phyloP scores from a whole-genome alignment of 148 eudicot genomes.

The Cornus kousa region DNA sequence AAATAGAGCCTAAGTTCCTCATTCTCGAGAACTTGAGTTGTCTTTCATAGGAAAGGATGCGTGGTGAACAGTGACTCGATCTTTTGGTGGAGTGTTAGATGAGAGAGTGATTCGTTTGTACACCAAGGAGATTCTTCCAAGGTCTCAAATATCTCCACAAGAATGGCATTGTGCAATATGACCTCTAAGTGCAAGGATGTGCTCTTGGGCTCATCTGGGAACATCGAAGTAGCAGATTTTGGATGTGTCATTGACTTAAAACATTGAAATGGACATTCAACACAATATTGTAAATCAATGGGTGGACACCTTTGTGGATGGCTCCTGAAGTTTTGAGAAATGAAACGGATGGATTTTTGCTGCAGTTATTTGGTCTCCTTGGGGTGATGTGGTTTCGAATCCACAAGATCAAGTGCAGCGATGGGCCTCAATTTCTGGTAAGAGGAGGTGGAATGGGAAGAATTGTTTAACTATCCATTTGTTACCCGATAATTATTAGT shows the following conservation, averaged over 20 bases:
- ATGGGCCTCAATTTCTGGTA: conserved; percentile 36
- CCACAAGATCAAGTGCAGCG: conserved; percentile 28
- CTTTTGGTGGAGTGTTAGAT: too few relatives aligned
- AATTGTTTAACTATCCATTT: conserved; percentile 52
- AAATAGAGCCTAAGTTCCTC: conserved; percentile 25
- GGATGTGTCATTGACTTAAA: conserved; percentile 60
- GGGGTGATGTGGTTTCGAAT: conserved; percentile 30
- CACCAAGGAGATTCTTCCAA: background rate
- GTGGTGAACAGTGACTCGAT: too few relatives aligned
- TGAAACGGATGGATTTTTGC: conserved; percentile 29
- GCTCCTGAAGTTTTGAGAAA: conserved; percentile 36
- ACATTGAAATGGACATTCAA: conserved; percentile 43
- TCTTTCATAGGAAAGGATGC: conserved; percentile 35
- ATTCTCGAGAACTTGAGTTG: conserved; percentile 40
- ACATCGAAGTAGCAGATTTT: conserved; percentile 53
- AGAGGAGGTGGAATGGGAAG: conserved; percentile 28
- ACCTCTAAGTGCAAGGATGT: conserved; percentile 49
- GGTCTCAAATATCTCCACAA: too few relatives aligned
- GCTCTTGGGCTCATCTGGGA: conserved; percentile 41
- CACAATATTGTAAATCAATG: background rate
- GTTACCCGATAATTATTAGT: conserved; percentile 2
- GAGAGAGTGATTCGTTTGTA: too few relatives aligned
- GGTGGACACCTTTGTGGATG: conserved; percentile 63
- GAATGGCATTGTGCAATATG: too few relatives aligned
- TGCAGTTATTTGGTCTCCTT: conserved; percentile 65